Conservation (phyloP, 2,329 filamentous ascomycete species). For the Amauroascus niger region DNA sequence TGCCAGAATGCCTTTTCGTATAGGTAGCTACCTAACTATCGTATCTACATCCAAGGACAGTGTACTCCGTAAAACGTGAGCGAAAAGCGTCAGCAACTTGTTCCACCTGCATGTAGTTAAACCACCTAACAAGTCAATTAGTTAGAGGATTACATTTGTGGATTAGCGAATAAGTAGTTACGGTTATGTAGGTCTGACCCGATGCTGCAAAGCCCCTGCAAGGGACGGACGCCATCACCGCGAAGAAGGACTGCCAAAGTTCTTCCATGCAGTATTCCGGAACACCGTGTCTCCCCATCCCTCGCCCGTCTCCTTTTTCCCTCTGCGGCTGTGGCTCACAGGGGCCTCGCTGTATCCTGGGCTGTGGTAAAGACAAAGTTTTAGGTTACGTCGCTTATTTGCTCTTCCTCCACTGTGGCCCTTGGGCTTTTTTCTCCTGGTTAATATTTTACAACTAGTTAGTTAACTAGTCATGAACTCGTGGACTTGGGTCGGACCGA, state of each 20-base stretch:
- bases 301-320: not conserved
- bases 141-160: too few relatives aligned
- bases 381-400: constrained; percentile 4
- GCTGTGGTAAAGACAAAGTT: not conserved
- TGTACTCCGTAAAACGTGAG: too few relatives aligned
- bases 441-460: not conserved
- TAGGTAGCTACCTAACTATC: too few relatives aligned
- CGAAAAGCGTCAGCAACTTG: too few relatives aligned
- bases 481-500: not conserved
- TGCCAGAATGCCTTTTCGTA: too few relatives aligned
- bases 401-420: constrained; percentile 1
- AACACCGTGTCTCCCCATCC: not conserved
- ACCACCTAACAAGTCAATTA: too few relatives aligned
- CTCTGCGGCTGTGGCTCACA: too few relatives aligned
- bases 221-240: not conserved
- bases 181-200: too few relatives aligned
- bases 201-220: not conserved
- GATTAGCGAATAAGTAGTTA: too few relatives aligned
- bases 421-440: not conserved
- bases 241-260: not conserved
- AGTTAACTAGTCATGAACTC: not conserved
- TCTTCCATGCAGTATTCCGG: constrained; percentile 6
- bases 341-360: too few relatives aligned
- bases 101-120: not conserved
- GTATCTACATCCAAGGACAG: too few relatives aligned